Conservation (phyloP, 768 basidiomycete species). For the Hypsizygus marmoreus region DNA sequence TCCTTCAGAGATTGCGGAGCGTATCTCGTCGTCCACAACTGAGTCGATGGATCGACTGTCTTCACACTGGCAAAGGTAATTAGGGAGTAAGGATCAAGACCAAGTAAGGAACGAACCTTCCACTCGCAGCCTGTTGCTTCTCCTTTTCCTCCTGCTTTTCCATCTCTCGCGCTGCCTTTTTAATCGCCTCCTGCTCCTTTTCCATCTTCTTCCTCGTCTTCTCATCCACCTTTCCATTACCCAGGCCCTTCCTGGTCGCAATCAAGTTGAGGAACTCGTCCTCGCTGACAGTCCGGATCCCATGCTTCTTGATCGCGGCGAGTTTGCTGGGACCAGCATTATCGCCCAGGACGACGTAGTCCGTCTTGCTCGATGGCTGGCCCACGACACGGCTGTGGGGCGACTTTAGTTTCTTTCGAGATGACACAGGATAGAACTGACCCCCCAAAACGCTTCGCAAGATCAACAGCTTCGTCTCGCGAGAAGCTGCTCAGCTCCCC, state of each 20-base stretch:
- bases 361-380: conserved; percentile 88
- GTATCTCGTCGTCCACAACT: conserved; percentile 95
- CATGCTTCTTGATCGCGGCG: conserved; percentile 81
- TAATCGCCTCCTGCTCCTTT: conserved; percentile 78
- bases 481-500: conserved; percentile 88
- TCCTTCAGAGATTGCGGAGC: conserved; percentile 88
- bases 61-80: too few relatives aligned
- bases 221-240: conserved; percentile 60
- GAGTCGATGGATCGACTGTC: conserved; percentile 48
- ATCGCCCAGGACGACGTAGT: conserved; percentile 85
- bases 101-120: conserved; percentile 4
- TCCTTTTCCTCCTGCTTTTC: conserved; percentile 68
- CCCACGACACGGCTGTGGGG: conserved; percentile 75
- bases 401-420: neutral
- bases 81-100: too few relatives aligned
- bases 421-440: conserved; percentile 38
- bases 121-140: conserved; percentile 34
- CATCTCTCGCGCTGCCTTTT: conserved; percentile 74
- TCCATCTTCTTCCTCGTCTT: conserved; percentile 81
- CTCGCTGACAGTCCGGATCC: conserved; percentile 75
- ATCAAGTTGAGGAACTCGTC: conserved; percentile 88
- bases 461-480: conserved; percentile 81
- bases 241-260: conserved; percentile 61
- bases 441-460: conserved; percentile 95
- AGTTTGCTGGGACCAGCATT: conserved; percentile 90